Evolutionary conservation across 225 moss, liverwort and hornwort species (phyloP), one percentile per base, ranked within the genome.

Genomic region (Marchantia paleacea): DNA sequence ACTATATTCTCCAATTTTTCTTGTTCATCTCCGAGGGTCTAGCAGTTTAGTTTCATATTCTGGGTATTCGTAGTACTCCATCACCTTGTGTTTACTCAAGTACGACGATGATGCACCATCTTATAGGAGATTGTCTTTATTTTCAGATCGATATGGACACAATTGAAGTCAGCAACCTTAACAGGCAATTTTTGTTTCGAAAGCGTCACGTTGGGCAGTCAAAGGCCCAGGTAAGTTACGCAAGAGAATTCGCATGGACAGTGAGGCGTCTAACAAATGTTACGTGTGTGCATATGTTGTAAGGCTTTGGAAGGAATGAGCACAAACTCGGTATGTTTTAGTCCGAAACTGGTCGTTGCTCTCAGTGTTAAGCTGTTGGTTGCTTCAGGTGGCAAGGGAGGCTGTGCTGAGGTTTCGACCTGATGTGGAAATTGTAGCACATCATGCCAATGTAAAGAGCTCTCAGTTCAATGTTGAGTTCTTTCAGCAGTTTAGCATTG

Each of bases 131-230:
- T 29, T 48, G 18, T 63, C 24, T 13, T 47, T 81, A 57, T 28
- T 50, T 75, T 79, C 90, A 96, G 93, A 93, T 97, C 80, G 97
- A 99, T 75, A 92, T 99, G 97, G 97, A 99, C 80, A 95, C 95
- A 31, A 99, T 99, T 54, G 97, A 99, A 89, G 97, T 99, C 52
- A 99, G 97, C 89, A 99, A 99, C 80, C 90, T 99, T 79, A 99
- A 99, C 85, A 86, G 97, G 75, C 97, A 99, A 78, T 95, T 99
- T 55, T 88, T 99, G 60, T 95, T 99, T 82, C 93, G 97, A 77
- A 99, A 99, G 88, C 86, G 89, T 62, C 97, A 99, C 83, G 97
- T 99, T 64, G 95, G 95, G 72, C 95, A 91, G 82, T 95, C 97
- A 1, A 99, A 99, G 91, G 93, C 97, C 30, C 92, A 95, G 88